A percentile compares a stretch with the other conserved stretches of the same genome.
Evolutionary conservation across 116 monocot genomes (phyloP).

Genomic region (Iris pallida): DNA sequence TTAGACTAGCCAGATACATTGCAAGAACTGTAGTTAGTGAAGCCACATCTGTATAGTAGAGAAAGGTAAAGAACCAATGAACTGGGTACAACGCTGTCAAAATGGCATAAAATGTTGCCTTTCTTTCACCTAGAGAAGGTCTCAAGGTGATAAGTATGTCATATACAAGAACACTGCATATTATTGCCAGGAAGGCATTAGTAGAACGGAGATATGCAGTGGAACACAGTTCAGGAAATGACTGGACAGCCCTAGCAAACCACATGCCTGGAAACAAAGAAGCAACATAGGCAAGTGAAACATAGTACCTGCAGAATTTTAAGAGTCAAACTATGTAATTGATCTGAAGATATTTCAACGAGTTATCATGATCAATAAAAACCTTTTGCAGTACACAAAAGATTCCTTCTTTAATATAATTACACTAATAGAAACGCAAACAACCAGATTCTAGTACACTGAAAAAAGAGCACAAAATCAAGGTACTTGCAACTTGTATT

Average conservation of each 20-base stretch:
- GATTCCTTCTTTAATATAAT: no score
- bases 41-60: conserved; percentile 94
- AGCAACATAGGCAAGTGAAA: conserved; percentile 74
- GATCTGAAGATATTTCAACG: no score
- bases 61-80: conserved; percentile 97
- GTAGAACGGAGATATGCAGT: conserved; percentile 66
- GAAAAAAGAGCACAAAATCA: no score
- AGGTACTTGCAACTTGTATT: no score
- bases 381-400: no score
- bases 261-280: conserved; percentile 73
- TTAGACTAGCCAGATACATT: conserved; percentile 74
- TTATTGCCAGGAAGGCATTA: conserved; percentile 64
- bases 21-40: conserved; percentile 82
- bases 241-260: conserved; percentile 25
- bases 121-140: conserved; percentile 49
- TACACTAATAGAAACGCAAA: no score
- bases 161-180: conserved; percentile 75
- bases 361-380: no score
- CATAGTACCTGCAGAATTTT: conserved; percentile 68
- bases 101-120: conserved; percentile 51
- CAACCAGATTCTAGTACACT: no score
- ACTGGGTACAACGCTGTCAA: conserved; percentile 64
- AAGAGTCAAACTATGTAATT: conserved; percentile 2
- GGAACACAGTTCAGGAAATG: conserved; percentile 56
- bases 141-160: conserved; percentile 59